Evolutionary conservation across 164 flowering plant species (phyloP).

Genomic region (Chloranthus sessilifolius): DNA sequence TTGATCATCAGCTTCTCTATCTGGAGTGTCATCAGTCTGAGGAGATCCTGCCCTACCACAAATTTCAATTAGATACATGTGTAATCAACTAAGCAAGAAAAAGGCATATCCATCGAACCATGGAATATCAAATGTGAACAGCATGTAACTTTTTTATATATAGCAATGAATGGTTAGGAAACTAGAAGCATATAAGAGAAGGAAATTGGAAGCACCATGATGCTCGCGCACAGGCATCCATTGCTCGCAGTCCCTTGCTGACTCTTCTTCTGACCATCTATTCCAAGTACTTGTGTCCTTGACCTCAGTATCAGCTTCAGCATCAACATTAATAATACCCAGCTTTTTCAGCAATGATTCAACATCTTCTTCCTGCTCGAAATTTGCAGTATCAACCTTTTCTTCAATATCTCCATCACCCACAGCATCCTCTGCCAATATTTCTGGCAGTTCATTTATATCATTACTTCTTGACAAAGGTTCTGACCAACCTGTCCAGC

Average conservation of each 20-base stretch:
- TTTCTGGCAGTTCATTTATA: constrained; percentile 13
- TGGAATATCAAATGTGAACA: neutral
- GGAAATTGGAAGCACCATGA: constrained; percentile 35
- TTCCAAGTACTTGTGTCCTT: constrained; percentile 66
- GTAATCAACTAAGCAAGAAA: neutral
- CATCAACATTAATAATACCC: constrained; percentile 69
- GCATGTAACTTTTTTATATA: neutral
- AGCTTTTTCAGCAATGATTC: constrained; percentile 64
- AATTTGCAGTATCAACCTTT: constrained; percentile 35
- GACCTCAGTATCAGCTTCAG: constrained; percentile 51
- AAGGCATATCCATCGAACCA: neutral
- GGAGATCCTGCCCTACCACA: constrained; percentile 18
- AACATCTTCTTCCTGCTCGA: constrained; percentile 54
- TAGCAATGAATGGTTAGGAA: neutral
- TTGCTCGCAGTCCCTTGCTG: constrained; percentile 51
- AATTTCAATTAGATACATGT: neutral
- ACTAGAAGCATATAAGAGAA: constrained; percentile 2
- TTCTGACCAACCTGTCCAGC: constrained; percentile 97
- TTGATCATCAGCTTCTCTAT: constrained; percentile 58
- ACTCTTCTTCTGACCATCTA: constrained; percentile 86
- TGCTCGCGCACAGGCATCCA: constrained; percentile 87
- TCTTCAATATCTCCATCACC: constrained; percentile 34
- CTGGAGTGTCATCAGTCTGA: constrained; percentile 20
- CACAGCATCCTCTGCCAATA: constrained; percentile 16
- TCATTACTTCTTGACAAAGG: constrained; percentile 33